Evolutionary conservation across 306 rosid genomes (phyloP).

Genomic region (Crotalaria pallida): DNA sequence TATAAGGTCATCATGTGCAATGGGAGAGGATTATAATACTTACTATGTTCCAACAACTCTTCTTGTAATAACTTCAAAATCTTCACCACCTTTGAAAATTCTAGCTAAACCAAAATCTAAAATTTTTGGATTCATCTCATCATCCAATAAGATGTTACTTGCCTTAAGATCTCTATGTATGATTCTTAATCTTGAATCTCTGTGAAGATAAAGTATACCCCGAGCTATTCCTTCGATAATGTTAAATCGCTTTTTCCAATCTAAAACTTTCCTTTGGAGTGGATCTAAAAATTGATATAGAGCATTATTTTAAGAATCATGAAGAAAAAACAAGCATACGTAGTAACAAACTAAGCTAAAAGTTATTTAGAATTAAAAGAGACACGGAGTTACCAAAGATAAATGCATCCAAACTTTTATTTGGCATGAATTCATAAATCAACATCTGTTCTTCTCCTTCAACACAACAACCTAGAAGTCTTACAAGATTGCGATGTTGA

Average conservation of each 20-base stretch:
- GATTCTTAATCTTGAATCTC: conserved; percentile 31
- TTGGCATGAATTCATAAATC: conserved; percentile 46
- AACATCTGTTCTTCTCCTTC: conserved; percentile 39
- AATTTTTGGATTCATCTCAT: conserved; percentile 27
- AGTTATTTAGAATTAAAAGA: background rate
- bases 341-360: too few species aligned
- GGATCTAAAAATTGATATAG: conserved; percentile 11
- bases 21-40: background rate
- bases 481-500: conserved; percentile 49
- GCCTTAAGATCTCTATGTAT: conserved; percentile 36
- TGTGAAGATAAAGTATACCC: conserved; percentile 31
- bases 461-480: conserved; percentile 42
- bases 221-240: conserved; percentile 33
- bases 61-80: conserved; percentile 22
- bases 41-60: conserved; percentile 38
- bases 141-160: conserved; percentile 25
- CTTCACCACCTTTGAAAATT: conserved; percentile 21
- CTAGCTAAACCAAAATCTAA: conserved; percentile 34
- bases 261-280: background rate
- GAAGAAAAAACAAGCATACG: background rate
- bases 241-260: conserved; percentile 21
- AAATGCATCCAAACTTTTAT: conserved; percentile 41
- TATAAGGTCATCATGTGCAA: background rate
- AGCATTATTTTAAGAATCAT: background rate
- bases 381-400: conserved; percentile 31